Evolutionary conservation across 768 basidiomycete genomes (phyloP).

Genomic region (Tylopilus rubrobrunneus): DNA sequence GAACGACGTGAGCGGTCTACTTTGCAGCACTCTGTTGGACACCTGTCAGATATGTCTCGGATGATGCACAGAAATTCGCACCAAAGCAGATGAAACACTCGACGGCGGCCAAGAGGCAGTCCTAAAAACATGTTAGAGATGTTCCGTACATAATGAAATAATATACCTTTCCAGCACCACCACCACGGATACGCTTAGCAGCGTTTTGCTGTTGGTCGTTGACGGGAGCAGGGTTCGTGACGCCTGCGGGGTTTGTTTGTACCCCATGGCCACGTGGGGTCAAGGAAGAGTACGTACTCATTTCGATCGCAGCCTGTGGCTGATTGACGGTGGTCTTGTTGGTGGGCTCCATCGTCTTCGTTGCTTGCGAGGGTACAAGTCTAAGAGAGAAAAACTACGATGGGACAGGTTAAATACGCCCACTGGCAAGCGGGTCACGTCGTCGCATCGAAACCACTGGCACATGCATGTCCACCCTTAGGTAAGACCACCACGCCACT

Average conservation of each 20-base stretch:
- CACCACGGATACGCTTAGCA: constrained; percentile 63
- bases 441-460: too few relatives aligned
- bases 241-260: constrained; percentile 31
- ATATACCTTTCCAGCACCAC: constrained; percentile 61
- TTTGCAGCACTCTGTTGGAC: constrained; percentile 61
- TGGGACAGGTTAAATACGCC: neutral
- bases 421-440: too few relatives aligned
- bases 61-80: constrained; percentile 28
- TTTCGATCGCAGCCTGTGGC: constrained; percentile 56
- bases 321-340: constrained; percentile 42
- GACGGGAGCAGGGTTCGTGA: constrained; percentile 42
- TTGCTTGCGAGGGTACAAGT: constrained; percentile 22
- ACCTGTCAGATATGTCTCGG: neutral
- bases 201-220: constrained; percentile 40
- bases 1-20: constrained; percentile 28
- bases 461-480: too few relatives aligned
- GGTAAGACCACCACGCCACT: too few relatives aligned
- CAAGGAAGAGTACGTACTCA: constrained; percentile 46
- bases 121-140: constrained; percentile 35
- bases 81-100: constrained; percentile 75
- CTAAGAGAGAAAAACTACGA: neutral
- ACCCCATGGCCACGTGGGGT: neutral
- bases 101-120: constrained; percentile 59
- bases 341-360: constrained; percentile 28
- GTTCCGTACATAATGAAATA: neutral